phyloP scores from a whole-genome alignment of 2,329 filamentous ascomycete genomes.

The Orbilia quercus region DNA sequence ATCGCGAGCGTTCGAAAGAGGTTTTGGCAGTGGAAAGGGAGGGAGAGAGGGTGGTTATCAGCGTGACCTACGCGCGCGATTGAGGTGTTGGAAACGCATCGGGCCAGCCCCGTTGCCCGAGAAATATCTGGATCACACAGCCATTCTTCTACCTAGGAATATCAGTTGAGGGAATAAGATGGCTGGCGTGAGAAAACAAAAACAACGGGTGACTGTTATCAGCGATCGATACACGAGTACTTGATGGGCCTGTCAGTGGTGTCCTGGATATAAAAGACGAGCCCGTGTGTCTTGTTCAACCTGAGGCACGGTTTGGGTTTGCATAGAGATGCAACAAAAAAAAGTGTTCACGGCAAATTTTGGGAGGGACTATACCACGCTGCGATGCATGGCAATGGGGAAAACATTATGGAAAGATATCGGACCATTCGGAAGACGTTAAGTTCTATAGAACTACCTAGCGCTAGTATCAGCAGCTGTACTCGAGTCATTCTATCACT shows the following conservation, averaged over 20 bases:
- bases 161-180: slow-evolving; percentile 15
- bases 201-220: slow-evolving; percentile 11
- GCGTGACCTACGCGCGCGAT: slow-evolving; percentile 24
- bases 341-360: slow-evolving; percentile 28
- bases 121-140: slow-evolving; percentile 32
- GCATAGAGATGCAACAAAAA: slow-evolving; percentile 27
- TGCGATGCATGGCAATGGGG: slow-evolving; percentile 36
- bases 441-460: slow-evolving; percentile 57
- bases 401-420: slow-evolving; percentile 39
- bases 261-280: slow-evolving; percentile 19
- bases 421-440: slow-evolving; percentile 56
- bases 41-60: slow-evolving; percentile 19
- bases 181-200: slow-evolving; percentile 19
- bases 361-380: slow-evolving; percentile 21
- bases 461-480: slow-evolving; percentile 57
- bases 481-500: slow-evolving; percentile 57
- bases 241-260: slow-evolving; percentile 18
- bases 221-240: slow-evolving; percentile 27
- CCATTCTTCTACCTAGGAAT: slow-evolving; percentile 13
- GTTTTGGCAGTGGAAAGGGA: slow-evolving; percentile 12
- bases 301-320: slow-evolving; percentile 25
- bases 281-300: slow-evolving; percentile 48
- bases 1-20: slow-evolving; percentile 1
- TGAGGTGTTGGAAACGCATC: slow-evolving; percentile 9
- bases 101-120: slow-evolving; percentile 23